A percentile compares a stretch with the other conserved stretches of the same genome.
Conservation (phyloP, 2,329 filamentous ascomycete species). For the Diaporthe australafricana region DNA sequence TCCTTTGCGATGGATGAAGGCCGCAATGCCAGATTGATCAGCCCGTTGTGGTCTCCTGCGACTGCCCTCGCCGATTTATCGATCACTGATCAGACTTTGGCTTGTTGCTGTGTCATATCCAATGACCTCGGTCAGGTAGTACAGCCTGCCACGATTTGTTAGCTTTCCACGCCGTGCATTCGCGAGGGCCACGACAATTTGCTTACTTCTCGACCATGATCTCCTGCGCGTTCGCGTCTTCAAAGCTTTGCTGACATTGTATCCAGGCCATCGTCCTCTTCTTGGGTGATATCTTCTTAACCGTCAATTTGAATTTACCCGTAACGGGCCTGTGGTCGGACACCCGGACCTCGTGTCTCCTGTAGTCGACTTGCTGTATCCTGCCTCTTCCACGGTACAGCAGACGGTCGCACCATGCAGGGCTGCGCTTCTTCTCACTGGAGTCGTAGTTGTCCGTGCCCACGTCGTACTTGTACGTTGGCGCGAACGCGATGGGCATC, state of each 20-base stretch:
- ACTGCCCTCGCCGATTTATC: slow-evolving; percentile 33
- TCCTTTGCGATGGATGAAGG: slow-evolving; percentile 18
- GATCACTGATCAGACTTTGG: slow-evolving; percentile 58
- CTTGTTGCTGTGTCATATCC: slow-evolving; percentile 67
- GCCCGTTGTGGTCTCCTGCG: not conserved
- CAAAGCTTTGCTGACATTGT: slow-evolving; percentile 79
- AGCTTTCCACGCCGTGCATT: slow-evolving; percentile 36
- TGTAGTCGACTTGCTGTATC: slow-evolving; percentile 89
- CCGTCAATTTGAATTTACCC: slow-evolving; percentile 81
- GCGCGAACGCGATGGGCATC: slow-evolving; percentile 88
- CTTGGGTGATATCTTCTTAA: slow-evolving; percentile 83
- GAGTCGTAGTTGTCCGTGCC: slow-evolving; percentile 94
- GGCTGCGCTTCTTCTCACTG: slow-evolving; percentile 92
- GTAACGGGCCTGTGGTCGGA: slow-evolving; percentile 96
- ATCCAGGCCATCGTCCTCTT: slow-evolving; percentile 76
- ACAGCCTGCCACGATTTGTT: slow-evolving; percentile 52
- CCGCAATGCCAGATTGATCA: not conserved
- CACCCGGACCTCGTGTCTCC: slow-evolving; percentile 87
- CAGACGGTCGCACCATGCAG: slow-evolving; percentile 96
- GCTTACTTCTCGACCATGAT: slow-evolving; percentile 83
- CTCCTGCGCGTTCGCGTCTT: slow-evolving; percentile 76
- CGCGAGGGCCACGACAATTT: not conserved
- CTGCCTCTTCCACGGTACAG: slow-evolving; percentile 86
- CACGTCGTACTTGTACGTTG: slow-evolving; percentile 99
- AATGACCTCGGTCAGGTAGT: slow-evolving; percentile 63